Evolutionary conservation across 352 stramenopile species (phyloP).

Genomic region (Phytophthora palmivora): DNA sequence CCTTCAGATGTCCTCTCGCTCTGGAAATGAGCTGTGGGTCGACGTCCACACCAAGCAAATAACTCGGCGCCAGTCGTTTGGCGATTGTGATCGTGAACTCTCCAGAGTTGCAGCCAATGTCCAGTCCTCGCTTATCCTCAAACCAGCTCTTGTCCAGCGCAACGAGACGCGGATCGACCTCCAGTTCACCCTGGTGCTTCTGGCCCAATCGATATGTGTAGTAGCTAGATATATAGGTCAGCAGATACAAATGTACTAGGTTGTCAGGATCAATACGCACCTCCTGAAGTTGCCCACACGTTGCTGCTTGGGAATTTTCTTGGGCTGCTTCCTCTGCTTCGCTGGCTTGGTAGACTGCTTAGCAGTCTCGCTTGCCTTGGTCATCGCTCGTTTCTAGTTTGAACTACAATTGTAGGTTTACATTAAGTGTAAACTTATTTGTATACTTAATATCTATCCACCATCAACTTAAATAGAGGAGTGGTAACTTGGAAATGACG

Average conservation of each 20-base stretch:
- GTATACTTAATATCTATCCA: too few relatives aligned
- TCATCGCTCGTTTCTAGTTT: conserved; percentile 2
- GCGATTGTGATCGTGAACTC: conserved; percentile 80
- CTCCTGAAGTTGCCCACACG: conserved; percentile 83
- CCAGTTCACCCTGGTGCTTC: conserved; percentile 51
- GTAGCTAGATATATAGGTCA: conserved; percentile 51
- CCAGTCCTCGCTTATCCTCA: conserved; percentile 60
- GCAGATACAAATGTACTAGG: not conserved
- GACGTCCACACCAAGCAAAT: conserved; percentile 77
- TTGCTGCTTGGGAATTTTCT: conserved; percentile 51
- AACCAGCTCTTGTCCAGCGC: conserved; percentile 78
- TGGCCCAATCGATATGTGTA: conserved; percentile 80
- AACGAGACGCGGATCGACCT: conserved; percentile 65
- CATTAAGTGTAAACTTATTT: too few relatives aligned
- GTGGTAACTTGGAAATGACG: too few relatives aligned
- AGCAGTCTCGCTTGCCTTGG: conserved; percentile 20
- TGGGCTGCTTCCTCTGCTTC: conserved; percentile 22
- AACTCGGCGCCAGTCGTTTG: conserved; percentile 57
- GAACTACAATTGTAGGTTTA: too few relatives aligned
- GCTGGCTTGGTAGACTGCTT: conserved; percentile 7
- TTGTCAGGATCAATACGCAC: conserved; percentile 22
- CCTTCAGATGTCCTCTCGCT: conserved; percentile 67
- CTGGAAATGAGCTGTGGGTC: conserved; percentile 70
- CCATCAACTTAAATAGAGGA: too few relatives aligned
- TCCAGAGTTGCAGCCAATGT: conserved; percentile 87